Evolutionary conservation across 2,329 filamentous ascomycete genomes (phyloP).

Genomic region (Scedosporium apiospermum): DNA sequence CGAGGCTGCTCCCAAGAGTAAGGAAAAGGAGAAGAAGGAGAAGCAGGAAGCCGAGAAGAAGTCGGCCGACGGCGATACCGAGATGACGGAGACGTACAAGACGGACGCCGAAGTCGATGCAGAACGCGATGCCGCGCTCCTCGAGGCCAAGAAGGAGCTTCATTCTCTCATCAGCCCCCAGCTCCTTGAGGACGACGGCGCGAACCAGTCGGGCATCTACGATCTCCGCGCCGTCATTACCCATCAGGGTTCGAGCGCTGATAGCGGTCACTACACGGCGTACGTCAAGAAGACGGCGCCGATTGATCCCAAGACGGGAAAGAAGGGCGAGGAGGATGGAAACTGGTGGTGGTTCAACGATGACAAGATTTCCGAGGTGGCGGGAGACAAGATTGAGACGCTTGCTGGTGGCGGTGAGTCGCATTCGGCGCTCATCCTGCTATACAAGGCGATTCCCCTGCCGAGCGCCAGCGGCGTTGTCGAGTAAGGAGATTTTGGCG

Average conservation of each 20-base stretch:
- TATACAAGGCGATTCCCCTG: constrained; percentile 67
- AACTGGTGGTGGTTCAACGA: constrained; percentile 99
- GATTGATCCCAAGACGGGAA: constrained; percentile 66
- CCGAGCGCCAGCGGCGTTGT: constrained; percentile 42
- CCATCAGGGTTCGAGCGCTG: constrained; percentile 91
- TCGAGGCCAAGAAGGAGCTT: constrained; percentile 81
- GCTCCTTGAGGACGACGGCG: constrained; percentile 65
- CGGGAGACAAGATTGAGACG: constrained; percentile 80
- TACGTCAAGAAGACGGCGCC: constrained; percentile 87
- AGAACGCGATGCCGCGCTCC: constrained; percentile 66
- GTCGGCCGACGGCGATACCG: constrained; percentile 52
- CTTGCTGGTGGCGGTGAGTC: constrained; percentile 83
- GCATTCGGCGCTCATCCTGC: constrained; percentile 71
- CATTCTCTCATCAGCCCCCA: constrained; percentile 66
- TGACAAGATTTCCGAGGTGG: constrained; percentile 89
- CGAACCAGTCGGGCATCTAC: constrained; percentile 91
- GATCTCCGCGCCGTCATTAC: constrained; percentile 91
- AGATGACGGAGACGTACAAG: constrained; percentile 73
- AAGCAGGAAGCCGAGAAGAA: constrained; percentile 24
- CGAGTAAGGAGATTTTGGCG: constrained; percentile 8
- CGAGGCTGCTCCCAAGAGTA: constrained; percentile 39
- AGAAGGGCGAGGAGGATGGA: constrained; percentile 72
- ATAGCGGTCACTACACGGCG: constrained; percentile 95
- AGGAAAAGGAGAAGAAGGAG: constrained; percentile 34
- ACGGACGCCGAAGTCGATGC: constrained; percentile 88